These are phyloP conservation scores for Didymella arachidicola DNA, from an alignment of 2,329 filamentous ascomycete species.

Conservation along the genomic window DNA sequence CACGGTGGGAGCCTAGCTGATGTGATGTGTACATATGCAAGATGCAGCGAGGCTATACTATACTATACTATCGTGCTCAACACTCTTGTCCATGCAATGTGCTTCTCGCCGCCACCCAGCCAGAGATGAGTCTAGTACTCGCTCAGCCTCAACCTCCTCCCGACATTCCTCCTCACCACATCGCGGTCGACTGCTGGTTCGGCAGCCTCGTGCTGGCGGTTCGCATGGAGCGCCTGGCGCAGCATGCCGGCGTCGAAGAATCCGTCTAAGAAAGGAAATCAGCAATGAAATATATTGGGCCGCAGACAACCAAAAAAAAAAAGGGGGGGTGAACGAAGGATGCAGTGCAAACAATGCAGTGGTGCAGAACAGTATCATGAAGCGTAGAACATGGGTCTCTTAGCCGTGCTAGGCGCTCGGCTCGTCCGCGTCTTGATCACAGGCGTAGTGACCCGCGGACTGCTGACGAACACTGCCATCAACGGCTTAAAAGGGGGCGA, in stretches of 20 bases:
- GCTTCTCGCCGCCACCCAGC: not conserved
- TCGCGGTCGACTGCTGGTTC: constrained; percentile 66
- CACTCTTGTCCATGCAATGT: not conserved
- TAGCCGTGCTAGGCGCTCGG: constrained; percentile 19
- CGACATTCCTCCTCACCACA: constrained; percentile 71
- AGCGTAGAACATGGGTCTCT: constrained; percentile 16
- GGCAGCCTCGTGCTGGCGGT: constrained; percentile 61
- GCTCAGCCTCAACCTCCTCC: constrained; percentile 74
- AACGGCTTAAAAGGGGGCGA: constrained; percentile 47
- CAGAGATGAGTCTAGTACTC: constrained; percentile 63
- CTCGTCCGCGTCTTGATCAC: constrained; percentile 31
- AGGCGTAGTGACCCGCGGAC: constrained; percentile 8
- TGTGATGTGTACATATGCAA: not conserved
- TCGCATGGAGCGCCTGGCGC: constrained; percentile 81
- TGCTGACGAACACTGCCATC: constrained; percentile 41
- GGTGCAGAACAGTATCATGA: constrained; percentile 1
- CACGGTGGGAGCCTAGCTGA: not conserved
- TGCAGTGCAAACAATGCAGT: constrained; percentile 2
- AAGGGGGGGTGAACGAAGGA: not conserved
- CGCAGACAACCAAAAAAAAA: not conserved
- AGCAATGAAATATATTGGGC: constrained; percentile 21
- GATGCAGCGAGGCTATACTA: not conserved
- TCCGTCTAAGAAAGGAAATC: constrained; percentile 70
- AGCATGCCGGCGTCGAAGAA: constrained; percentile 99
- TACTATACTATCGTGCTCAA: not conserved